A percentile compares a stretch with the other conserved stretches of the same genome.
Evolutionary conservation across 2,329 filamentous ascomycete species (phyloP).

Genomic region (Lecanosticta acicola): DNA sequence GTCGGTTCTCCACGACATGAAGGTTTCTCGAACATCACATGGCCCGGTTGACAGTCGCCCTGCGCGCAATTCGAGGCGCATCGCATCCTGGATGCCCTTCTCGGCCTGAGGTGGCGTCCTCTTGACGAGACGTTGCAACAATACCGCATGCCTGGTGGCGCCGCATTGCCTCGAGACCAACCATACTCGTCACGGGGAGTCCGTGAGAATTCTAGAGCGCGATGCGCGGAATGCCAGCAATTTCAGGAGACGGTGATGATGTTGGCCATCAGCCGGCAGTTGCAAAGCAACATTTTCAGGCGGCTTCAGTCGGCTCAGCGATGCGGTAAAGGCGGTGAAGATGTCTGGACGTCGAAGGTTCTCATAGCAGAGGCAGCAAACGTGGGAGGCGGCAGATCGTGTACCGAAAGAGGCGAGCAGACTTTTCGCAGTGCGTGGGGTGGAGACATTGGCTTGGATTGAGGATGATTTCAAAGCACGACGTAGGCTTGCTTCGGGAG

Average conservation of each 20-base stretch:
- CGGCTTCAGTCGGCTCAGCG: constrained; percentile 3
- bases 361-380: background rate
- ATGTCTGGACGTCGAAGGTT: background rate
- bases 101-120: too few relatives aligned
- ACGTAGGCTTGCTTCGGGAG: too few relatives aligned
- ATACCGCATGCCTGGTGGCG: too few relatives aligned
- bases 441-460: background rate
- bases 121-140: too few relatives aligned
- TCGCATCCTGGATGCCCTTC: too few relatives aligned
- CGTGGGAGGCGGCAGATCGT: background rate
- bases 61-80: background rate
- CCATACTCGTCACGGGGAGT: background rate
- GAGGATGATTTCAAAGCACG: too few relatives aligned
- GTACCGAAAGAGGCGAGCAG: background rate
- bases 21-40: background rate
- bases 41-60: background rate
- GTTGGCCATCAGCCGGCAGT: background rate
- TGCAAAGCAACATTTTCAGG: background rate
- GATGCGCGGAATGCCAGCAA: background rate
- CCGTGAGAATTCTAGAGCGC: background rate
- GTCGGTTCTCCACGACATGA: background rate
- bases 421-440: background rate
- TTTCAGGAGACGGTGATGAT: background rate
- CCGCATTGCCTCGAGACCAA: background rate
- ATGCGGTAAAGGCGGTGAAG: background rate